Conservation (phyloP, 306 rosid species). For the Gastrolobium villosum region DNA sequence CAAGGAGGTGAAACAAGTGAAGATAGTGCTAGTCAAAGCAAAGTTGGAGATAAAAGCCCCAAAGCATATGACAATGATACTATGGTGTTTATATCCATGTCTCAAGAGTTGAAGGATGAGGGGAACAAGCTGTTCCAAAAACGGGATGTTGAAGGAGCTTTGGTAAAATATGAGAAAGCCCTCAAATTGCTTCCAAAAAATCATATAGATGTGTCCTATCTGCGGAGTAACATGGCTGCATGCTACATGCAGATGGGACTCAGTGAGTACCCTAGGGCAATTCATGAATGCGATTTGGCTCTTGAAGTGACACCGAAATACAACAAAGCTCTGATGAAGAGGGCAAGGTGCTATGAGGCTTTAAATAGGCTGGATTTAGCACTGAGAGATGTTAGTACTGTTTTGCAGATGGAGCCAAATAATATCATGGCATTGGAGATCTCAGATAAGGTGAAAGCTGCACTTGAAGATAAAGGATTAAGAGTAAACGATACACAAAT, state of each 20-base stretch:
- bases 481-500: conserved; percentile 63
- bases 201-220: conserved; percentile 85
- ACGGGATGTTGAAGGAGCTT: conserved; percentile 82
- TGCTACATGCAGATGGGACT: conserved; percentile 99
- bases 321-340: conserved; percentile 87
- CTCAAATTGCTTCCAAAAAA: conserved; percentile 78
- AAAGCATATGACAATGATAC: conserved; percentile 69
- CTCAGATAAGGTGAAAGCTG: conserved; percentile 67
- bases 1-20: conserved; percentile 61
- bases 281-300: conserved; percentile 88
- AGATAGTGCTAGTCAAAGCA: conserved; percentile 51
- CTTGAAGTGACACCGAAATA: conserved; percentile 88
- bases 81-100: conserved; percentile 63
- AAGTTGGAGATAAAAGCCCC: conserved; percentile 55
- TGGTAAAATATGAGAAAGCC: conserved; percentile 85
- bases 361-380: conserved; percentile 88
- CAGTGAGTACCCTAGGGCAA: conserved; percentile 83
- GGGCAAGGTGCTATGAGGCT: conserved; percentile 93
- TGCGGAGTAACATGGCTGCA: conserved; percentile 90
- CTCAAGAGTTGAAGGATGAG: conserved; percentile 84
- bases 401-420: conserved; percentile 76
- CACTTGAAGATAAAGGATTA: conserved; percentile 73
- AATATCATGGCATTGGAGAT: conserved; percentile 90
- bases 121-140: conserved; percentile 89
- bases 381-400: conserved; percentile 73